A percentile compares a stretch with the other conserved stretches of the same genome.
Conservation (phyloP, 257 asterid genomes). For the Knoxia roxburghii region DNA sequence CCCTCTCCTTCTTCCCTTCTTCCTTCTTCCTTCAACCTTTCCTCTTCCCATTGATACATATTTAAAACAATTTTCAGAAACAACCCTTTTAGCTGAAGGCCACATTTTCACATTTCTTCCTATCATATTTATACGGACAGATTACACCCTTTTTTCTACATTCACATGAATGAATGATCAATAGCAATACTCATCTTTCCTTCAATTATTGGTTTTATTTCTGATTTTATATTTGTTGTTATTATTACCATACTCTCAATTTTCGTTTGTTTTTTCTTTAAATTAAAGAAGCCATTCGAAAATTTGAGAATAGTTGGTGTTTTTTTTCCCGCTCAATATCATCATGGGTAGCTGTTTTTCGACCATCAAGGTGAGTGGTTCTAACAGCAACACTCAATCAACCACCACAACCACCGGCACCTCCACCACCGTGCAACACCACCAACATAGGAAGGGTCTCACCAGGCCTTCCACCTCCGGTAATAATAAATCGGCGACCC, state of each 20-base stretch:
- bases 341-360: constrained; percentile 81
- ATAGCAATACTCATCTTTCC: not conserved
- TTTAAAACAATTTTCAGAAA: too few species aligned
- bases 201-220: not conserved
- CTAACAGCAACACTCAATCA: constrained; percentile 43
- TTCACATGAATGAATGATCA: not conserved
- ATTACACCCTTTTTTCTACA: not conserved
- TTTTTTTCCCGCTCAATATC: constrained; percentile 16
- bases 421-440: constrained; percentile 21
- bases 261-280: not conserved
- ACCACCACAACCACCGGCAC: constrained; percentile 31
- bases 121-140: constrained; percentile 9
- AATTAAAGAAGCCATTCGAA: not conserved
- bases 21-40: constrained; percentile 57
- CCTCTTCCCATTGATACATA: too few species aligned
- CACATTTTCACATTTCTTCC: constrained; percentile 28
- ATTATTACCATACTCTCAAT: not conserved
- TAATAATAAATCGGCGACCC: constrained; percentile 1
- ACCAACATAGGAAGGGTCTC: constrained; percentile 6
- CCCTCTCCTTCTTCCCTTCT: constrained; percentile 61
- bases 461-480: constrained; percentile 13
- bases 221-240: not conserved
- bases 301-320: constrained; percentile 3
- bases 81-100: too few species aligned
- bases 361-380: constrained; percentile 56